A percentile compares a stretch with the other conserved stretches of the same genome.
These are phyloP conservation scores for Boletellus sp. DNA, from an alignment of 768 basidiomycete genomes.

Conservation along the genomic window DNA sequence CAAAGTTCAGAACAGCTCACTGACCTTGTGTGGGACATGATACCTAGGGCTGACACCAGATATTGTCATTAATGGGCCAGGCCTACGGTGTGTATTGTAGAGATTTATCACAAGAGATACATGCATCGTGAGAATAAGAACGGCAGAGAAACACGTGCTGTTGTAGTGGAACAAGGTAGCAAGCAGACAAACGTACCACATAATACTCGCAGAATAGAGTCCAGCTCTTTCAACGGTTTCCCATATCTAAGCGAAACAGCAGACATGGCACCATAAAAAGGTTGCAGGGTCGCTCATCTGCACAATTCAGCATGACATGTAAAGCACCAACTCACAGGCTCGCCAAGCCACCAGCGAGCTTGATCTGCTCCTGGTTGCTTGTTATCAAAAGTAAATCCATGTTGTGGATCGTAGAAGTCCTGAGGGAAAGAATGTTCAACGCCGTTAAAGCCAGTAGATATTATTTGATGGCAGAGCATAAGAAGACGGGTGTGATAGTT, in stretches of 20 bases:
- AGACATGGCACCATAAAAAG: background rate
- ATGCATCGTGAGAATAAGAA: background rate
- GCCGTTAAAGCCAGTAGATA: background rate
- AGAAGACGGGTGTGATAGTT: background rate
- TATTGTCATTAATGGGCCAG: slow-evolving; percentile 7
- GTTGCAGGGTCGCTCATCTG: background rate
- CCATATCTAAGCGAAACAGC: slow-evolving; percentile 61
- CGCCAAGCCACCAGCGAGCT: slow-evolving; percentile 80
- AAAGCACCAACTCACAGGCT: slow-evolving; percentile 54
- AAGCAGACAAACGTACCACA: slow-evolving; percentile 60
- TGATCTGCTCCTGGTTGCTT: slow-evolving; percentile 55
- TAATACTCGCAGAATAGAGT: slow-evolving; percentile 72
- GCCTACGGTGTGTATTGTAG: slow-evolving; percentile 4
- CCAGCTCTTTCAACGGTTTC: slow-evolving; percentile 77
- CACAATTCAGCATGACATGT: background rate
- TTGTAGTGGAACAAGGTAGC: background rate
- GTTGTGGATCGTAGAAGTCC: slow-evolving; percentile 80
- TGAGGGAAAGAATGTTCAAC: slow-evolving; percentile 23
- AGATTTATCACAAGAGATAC: background rate
- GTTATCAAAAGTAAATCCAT: slow-evolving; percentile 60
- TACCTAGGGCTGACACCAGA: slow-evolving; percentile 14
- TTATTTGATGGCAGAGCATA: background rate
- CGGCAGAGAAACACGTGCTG: background rate
- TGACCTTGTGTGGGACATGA: slow-evolving; percentile 13
- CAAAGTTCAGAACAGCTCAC: slow-evolving; percentile 1